Conservation (phyloP, 106 monocot genomes). For the Allium fistulosum region DNA sequence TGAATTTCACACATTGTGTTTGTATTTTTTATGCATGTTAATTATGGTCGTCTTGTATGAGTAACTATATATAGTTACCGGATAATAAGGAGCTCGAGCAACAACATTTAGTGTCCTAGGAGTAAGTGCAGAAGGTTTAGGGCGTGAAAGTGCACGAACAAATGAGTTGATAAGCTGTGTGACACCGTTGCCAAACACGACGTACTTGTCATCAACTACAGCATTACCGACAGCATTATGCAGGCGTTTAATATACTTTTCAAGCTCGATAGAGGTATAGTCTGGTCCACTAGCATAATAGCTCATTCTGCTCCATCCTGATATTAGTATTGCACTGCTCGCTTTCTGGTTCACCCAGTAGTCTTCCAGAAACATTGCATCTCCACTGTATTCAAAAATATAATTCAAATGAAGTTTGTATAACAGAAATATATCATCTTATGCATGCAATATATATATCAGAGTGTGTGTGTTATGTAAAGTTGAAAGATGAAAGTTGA, state of each 20-base stretch:
- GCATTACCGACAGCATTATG: constrained; percentile 63
- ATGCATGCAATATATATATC: too few species aligned
- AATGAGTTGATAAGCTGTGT: constrained; percentile 64
- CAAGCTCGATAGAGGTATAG: constrained; percentile 48
- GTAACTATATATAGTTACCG: constrained; percentile 6
- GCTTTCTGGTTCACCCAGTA: constrained; percentile 60
- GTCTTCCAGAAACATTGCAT: constrained; percentile 60
- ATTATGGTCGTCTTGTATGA: background rate
- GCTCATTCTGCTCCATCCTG: constrained; percentile 77
- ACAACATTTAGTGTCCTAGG: constrained; percentile 36
- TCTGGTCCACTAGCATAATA: constrained; percentile 23
- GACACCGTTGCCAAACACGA: constrained; percentile 60
- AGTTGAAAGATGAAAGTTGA: too few species aligned
- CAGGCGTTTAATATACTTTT: constrained; percentile 53
- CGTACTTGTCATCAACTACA: constrained; percentile 31
- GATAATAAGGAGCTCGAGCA: constrained; percentile 49
- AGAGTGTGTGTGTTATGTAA: too few species aligned
- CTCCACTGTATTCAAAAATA: constrained; percentile 30
- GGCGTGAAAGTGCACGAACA: constrained; percentile 49
- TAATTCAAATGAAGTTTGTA: too few species aligned
- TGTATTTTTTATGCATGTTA: background rate
- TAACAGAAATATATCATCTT: too few species aligned
- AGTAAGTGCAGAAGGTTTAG: background rate
- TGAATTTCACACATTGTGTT: background rate
- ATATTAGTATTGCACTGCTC: constrained; percentile 37